A percentile compares a stretch with the other conserved stretches of the same genome.
Evolutionary conservation across 2,329 filamentous ascomycete genomes (phyloP).

Genomic region (Fusarium sp.): DNA sequence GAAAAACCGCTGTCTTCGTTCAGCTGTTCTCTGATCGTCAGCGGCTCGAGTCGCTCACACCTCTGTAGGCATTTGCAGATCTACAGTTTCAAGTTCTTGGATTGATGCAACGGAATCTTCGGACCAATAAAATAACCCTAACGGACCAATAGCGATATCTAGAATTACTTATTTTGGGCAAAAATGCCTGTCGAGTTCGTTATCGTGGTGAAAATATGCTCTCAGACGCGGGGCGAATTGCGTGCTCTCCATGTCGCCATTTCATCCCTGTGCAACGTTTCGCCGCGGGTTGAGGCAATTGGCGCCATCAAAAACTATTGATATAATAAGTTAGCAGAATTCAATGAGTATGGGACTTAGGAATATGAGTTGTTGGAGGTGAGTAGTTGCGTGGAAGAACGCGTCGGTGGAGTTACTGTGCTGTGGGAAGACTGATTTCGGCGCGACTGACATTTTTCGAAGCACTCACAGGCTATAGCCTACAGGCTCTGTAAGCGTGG

Average conservation of each 20-base stretch:
- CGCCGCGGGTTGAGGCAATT: background rate
- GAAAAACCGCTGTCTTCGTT: background rate
- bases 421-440: background rate
- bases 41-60: too few relatives aligned
- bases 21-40: background rate
- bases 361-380: fast-evolving
- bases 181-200: background rate
- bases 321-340: fast-evolving
- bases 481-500: fast-evolving
- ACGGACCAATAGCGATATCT: background rate
- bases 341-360: fast-evolving
- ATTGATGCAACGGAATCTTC: fast-evolving
- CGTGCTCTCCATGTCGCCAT: background rate
- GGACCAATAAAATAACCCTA: background rate
- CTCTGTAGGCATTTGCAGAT: background rate
- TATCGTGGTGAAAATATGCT: background rate
- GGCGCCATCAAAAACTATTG: background rate
- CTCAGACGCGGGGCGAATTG: background rate
- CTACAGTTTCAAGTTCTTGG: background rate
- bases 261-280: background rate
- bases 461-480: fast-evolving
- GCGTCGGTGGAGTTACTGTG: too few relatives aligned
- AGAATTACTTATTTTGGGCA: background rate
- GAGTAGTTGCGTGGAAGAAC: background rate
- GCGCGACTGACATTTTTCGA: background rate